Base-by-base conservation (phyloP, 306 rosid species). In the Castanopsis chinensis region DNA sequence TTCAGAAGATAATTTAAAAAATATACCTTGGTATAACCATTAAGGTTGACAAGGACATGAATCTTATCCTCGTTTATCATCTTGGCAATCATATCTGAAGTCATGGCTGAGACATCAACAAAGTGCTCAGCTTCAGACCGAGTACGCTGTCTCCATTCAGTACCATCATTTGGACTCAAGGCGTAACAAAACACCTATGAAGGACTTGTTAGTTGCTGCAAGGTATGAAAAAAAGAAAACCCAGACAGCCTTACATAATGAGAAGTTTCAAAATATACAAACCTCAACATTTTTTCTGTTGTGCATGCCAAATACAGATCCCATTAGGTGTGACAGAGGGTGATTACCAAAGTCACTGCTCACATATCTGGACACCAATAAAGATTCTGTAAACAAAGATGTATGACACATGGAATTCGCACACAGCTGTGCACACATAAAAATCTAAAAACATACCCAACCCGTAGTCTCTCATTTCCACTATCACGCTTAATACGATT, bases 231-330 rank as follows among this genome's bases (percentile, higher is more conserved):
- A 13, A 49, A 3, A 2, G 45, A 41, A 49, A 49, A 49, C 17
- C 53, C 53, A 49, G 53, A 49, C 17, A 49, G 17, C 53, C 17
- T 49, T 49, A 49, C 11, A 27, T 25, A 15, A 76, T 45, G 10
- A 61, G 27, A 59, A 19, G 25, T 35, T 5, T 23, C 21, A 52
- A 67, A 58, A 19, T 52, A 35, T 57, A 64, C 85, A 72, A 79
- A 94, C 98, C 98, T 92, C 97, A 21, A 94, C 93, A 86, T 92
- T 85, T 80, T 90, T 89, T 79, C 82, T 79, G 78, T 86, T 83
- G 83, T 94, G 98, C 98, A 94, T 92, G 79, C 98, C 98, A 83
- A 94, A 94, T 55, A 94, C 88, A 73, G 98, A 94, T 76, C 98
- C 98, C 98, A 94, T 92, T 51, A 94, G 91, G 85, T 94, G 98